phyloP scores from a whole-genome alignment of 257 asterid species.

The Nicotiana sylvestris region DNA sequence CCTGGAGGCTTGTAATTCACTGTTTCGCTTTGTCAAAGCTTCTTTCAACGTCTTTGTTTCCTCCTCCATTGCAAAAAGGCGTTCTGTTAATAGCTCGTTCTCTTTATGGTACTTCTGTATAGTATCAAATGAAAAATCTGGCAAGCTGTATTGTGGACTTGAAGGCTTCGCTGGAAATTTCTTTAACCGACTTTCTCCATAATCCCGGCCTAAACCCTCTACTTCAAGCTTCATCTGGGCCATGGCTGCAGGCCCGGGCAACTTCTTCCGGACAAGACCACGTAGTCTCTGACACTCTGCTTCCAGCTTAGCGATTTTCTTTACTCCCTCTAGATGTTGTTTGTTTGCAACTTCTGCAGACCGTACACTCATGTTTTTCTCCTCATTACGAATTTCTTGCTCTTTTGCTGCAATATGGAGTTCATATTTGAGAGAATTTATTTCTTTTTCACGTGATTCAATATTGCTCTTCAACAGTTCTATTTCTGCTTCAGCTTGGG shows the following conservation, averaged over 20 bases:
- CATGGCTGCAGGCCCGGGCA: slow-evolving; percentile 95
- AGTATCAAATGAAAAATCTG: slow-evolving; percentile 59
- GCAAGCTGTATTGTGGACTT: slow-evolving; percentile 40
- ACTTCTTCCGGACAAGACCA: slow-evolving; percentile 81
- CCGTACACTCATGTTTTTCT: slow-evolving; percentile 78
- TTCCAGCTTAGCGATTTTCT: slow-evolving; percentile 87
- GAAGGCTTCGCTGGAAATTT: slow-evolving; percentile 75
- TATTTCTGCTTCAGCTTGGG: slow-evolving; percentile 71
- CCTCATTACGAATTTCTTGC: slow-evolving; percentile 88
- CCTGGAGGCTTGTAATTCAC: slow-evolving; percentile 72
- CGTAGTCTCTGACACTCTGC: slow-evolving; percentile 92
- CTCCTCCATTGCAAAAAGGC: slow-evolving; percentile 77
- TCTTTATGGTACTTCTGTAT: slow-evolving; percentile 61
- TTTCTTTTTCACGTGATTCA: slow-evolving; percentile 71
- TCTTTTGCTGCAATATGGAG: slow-evolving; percentile 76
- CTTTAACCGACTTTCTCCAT: slow-evolving; percentile 61
- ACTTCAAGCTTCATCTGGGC: slow-evolving; percentile 97
- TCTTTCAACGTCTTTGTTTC: slow-evolving; percentile 91
- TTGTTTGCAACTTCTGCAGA: slow-evolving; percentile 88
- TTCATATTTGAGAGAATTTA: slow-evolving; percentile 77
- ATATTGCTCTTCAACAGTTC: slow-evolving; percentile 57
- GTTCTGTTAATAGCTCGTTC: slow-evolving; percentile 67
- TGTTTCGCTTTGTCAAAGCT: slow-evolving; percentile 77
- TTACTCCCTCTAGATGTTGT: slow-evolving; percentile 85
- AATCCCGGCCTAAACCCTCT: slow-evolving; percentile 71